Evolutionary conservation across 495 filamentous ascomycete genomes (phyloP).

Genomic region (Penicillium bovifimosum): DNA sequence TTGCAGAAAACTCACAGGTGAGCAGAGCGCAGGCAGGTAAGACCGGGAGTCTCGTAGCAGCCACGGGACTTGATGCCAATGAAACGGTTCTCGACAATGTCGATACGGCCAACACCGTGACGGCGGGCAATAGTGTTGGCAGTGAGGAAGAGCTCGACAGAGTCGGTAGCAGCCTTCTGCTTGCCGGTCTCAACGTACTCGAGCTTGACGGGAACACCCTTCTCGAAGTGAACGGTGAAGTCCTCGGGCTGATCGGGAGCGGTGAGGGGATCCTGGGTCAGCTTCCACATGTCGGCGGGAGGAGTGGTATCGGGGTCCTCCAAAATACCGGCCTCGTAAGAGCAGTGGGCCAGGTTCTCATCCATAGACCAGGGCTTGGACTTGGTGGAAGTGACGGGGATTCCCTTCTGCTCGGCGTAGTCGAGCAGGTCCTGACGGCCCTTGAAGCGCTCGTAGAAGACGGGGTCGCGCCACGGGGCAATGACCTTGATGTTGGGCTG

Average conservation of each 20-base stretch:
- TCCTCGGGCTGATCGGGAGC: constrained; percentile 73
- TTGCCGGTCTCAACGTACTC: constrained; percentile 46
- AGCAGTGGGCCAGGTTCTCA: constrained; percentile 88
- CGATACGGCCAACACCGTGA: constrained; percentile 80
- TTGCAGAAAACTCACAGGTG: constrained; percentile 48
- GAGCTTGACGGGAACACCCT: constrained; percentile 77
- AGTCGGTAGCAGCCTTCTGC: constrained; percentile 61
- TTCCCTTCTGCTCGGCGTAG: constrained; percentile 70
- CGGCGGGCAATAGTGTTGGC: constrained; percentile 72
- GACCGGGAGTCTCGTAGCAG: constrained; percentile 79
- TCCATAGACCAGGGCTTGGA: constrained; percentile 76
- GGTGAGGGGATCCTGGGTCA: constrained; percentile 66
- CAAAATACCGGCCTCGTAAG: constrained; percentile 74
- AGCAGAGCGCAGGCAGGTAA: constrained; percentile 68
- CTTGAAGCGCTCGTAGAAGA: constrained; percentile 76
- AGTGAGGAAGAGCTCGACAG: constrained; percentile 72
- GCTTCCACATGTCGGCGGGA: constrained; percentile 79
- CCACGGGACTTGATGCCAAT: constrained; percentile 83
- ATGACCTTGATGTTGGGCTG: constrained; percentile 79
- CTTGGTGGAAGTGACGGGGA: constrained; percentile 86
- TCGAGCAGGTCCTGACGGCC: constrained; percentile 86
- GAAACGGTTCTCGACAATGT: constrained; percentile 87
- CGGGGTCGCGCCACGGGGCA: constrained; percentile 80
- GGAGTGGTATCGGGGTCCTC: constrained; percentile 52
- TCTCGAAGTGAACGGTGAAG: constrained; percentile 75